Evolutionary conservation across 768 basidiomycete species (phyloP), one percentile per base, ranked within the genome.

Genomic region (Suillus spraguei): DNA sequence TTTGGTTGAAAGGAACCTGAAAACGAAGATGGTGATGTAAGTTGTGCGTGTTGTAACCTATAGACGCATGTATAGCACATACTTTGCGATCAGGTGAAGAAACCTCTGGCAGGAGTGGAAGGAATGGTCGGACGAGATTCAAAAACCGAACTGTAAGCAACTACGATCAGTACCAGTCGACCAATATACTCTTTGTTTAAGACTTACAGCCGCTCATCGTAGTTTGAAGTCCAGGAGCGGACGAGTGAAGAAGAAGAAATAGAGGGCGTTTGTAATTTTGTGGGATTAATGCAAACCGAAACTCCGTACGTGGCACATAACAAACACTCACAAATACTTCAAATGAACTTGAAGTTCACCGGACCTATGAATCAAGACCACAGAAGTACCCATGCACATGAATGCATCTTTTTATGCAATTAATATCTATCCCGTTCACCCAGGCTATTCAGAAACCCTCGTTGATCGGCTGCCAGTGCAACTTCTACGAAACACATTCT

Each of bases 61-160:
- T 10, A 41, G 52, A 39, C 41, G 71, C 62, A 35, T 36, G 44
- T 42, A 61, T 36, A 63, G 56, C 55, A 71, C 76, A 63, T 71
- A 95, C 96, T 83, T 97, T 98, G 77, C 95, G 91, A 82, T 98
- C 96, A 60, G 97, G 97, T 56, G 96, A 95, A 66, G 96, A 94
- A 63, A 99, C 95, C 81, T 99, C 97, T 58, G 97, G 97, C 66
- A 99, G 84, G 72, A 98, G 89, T 58, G 94, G 92, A 79, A 98
- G 87, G 83, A 99, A 98, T 63, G 97, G 97, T 78, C 95, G 89
- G 81, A 97, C 96, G 74, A 97, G 94, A 82, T 97, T 96, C 72
- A 98, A 83, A 82, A 97, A 97, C 81, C 95, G 93, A 80, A 97
- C 95, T 97, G 70, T 44, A 50, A 5, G 41, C 56, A 24, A n/a